Conservation (phyloP, 306 rosid species). For the Lathyrus sativus region DNA sequence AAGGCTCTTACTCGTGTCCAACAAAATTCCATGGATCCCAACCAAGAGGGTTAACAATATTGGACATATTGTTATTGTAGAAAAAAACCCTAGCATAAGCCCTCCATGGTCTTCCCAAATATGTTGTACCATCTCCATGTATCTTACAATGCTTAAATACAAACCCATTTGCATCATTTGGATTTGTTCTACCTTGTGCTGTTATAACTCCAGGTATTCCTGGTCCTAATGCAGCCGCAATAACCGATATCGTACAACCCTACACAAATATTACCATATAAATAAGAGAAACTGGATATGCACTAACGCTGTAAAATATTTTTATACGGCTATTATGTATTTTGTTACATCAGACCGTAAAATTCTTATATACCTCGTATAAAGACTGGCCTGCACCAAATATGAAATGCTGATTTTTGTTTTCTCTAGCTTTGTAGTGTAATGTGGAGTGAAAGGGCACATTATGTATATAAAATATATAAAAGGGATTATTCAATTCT, state of each 20-base stretch:
- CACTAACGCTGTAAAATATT: too few relatives aligned
- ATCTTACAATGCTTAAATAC: slow-evolving; percentile 62
- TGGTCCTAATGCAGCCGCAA: slow-evolving; percentile 40
- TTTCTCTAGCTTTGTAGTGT: background rate
- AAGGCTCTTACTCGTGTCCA: slow-evolving; percentile 44
- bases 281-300: too few relatives aligned
- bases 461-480: too few relatives aligned
- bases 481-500: too few relatives aligned
- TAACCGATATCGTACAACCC: slow-evolving; percentile 61
- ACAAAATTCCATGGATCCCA: slow-evolving; percentile 56
- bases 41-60: slow-evolving; percentile 54
- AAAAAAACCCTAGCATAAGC: slow-evolving; percentile 67
- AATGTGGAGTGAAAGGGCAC: too few relatives aligned
- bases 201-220: slow-evolving; percentile 59
- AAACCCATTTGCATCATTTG: slow-evolving; percentile 60
- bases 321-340: too few relatives aligned
- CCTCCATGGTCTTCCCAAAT: slow-evolving; percentile 88
- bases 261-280: background rate
- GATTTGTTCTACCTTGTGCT: slow-evolving; percentile 68
- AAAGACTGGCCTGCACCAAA: slow-evolving; percentile 75
- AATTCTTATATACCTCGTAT: slow-evolving; percentile 68
- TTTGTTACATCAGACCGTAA: too few relatives aligned
- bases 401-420: slow-evolving; percentile 50
- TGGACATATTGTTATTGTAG: slow-evolving; percentile 51
- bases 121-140: slow-evolving; percentile 60